phyloP scores from a whole-genome alignment of 495 filamentous ascomycete genomes.

The Hypoxylon trugodes region DNA sequence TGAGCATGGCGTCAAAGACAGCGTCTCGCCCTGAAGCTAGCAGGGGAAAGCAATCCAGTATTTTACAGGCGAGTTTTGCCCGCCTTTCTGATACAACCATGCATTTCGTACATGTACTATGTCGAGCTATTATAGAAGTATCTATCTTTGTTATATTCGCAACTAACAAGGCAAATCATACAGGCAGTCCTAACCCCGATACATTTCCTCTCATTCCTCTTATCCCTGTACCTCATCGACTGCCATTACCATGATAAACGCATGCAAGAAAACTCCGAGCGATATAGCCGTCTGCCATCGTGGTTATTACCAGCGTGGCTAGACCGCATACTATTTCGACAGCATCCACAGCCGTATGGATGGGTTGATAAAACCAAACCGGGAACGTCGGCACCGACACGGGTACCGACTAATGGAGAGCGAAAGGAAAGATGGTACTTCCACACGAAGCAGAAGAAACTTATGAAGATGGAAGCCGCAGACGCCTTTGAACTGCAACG shows the following conservation, averaged over 20 bases:
- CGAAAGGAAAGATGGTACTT: slow-evolving; percentile 49
- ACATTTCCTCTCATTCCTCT: slow-evolving; percentile 59
- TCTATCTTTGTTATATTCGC: background rate
- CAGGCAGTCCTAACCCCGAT: slow-evolving; percentile 59
- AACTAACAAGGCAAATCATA: slow-evolving; percentile 11
- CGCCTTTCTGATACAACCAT: too few relatives aligned
- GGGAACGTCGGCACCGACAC: too few relatives aligned
- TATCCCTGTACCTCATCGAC: slow-evolving; percentile 61
- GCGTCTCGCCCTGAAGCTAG: slow-evolving; percentile 16
- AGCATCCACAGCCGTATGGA: slow-evolving; percentile 44
- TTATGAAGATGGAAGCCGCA: slow-evolving; percentile 59
- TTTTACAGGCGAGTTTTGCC: slow-evolving; percentile 47
- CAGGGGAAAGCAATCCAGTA: slow-evolving; percentile 31
- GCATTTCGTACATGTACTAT: background rate
- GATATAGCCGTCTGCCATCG: slow-evolving; percentile 41
- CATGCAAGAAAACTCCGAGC: slow-evolving; percentile 48
- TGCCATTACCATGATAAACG: slow-evolving; percentile 50
- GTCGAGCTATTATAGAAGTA: background rate
- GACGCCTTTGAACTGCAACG: slow-evolving; percentile 61
- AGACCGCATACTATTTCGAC: slow-evolving; percentile 47
- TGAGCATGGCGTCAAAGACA: slow-evolving; percentile 34
- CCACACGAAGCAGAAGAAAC: slow-evolving; percentile 59
- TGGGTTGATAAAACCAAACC: slow-evolving; percentile 33
- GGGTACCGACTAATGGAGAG: background rate
- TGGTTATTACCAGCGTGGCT: slow-evolving; percentile 51